These are phyloP conservation scores for Cercophora samala DNA, from an alignment of 495 filamentous ascomycete species.

Conservation along the genomic window DNA sequence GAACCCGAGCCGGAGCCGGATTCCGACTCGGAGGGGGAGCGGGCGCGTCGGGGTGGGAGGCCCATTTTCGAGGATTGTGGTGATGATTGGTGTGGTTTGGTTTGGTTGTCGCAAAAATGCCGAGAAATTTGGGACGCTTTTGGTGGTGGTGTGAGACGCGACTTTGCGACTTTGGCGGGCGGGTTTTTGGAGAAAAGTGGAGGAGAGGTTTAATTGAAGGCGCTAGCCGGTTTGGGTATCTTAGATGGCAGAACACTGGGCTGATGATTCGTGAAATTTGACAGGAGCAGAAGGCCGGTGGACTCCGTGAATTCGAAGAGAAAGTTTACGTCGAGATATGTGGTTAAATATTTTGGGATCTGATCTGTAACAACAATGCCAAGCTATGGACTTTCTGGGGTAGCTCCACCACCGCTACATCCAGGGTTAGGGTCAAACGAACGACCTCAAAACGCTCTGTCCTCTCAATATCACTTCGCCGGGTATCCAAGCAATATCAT, in stretches of 20 bases:
- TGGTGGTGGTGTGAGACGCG: neutral
- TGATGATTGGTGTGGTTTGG: constrained; percentile 1
- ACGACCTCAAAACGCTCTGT: neutral
- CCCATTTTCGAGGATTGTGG: neutral
- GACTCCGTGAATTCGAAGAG: neutral
- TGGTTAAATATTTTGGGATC: neutral
- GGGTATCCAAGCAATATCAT: neutral
- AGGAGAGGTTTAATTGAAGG: neutral
- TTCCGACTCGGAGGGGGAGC: constrained; percentile 55
- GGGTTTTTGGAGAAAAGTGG: constrained; percentile 1
- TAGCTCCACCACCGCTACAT: neutral
- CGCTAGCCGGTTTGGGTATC: neutral
- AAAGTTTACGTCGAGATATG: neutral
- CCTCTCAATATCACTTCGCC: neutral
- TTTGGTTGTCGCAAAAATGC: neutral
- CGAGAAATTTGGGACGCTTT: neutral
- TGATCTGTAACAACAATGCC: neutral
- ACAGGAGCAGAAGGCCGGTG: neutral
- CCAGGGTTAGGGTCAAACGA: neutral
- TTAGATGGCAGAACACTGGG: neutral
- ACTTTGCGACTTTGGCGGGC: neutral
- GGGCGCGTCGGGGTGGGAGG: constrained; percentile 42
- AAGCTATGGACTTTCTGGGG: neutral
- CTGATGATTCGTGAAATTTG: neutral
- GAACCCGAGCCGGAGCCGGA: constrained; percentile 53